Evolutionary conservation across 2,329 filamentous ascomycete genomes (phyloP), one percentile per base, ranked within the genome.

Genomic region (Neopestalotiopsis sp.): DNA sequence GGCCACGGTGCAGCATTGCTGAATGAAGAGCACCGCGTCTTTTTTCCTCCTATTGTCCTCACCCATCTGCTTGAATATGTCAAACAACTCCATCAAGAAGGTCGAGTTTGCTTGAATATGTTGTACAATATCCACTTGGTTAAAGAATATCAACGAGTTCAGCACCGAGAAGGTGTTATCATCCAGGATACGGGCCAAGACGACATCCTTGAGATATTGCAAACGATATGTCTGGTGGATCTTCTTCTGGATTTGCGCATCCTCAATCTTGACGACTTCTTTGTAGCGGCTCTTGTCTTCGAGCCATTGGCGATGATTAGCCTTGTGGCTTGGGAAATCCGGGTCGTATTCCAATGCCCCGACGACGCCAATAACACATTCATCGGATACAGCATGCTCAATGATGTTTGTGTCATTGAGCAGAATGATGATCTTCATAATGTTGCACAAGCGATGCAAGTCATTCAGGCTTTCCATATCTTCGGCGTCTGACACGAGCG

Each of bases 131-230:
- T 98, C 96, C 75, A 98, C 95, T 83, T 99, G 96, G 82, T 98
- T 96, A 86, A 97, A 99, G 84, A 98, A 99, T 74, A 99, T 99
- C 74, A 98, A 88, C 65, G 94, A 97, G 82, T 98, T 99, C 72
- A 99, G 90, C 32, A 98, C 95, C 30, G 94, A 97, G 80, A 98
- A 99, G 24, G 96, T 99, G 64, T 95, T 95, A 79, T 99, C 96
- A 81, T 99, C 96, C 70, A 99, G 87, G 72, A 99, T 98, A 71
- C 96, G 90, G 38, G 96, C 96, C 58, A 99, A 88, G 1, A 98
- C 95, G n/a, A 99, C 96, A 76, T 99, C 96, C 80, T 98, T 99
- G 67, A 99, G 87, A 78, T 99, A 99, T 77, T 97, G 95, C 42
- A 99, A 84, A 52, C 96, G 93, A 83, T 98, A 98, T 1, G 96